Percentiles rank a stretch among this genome's conserved stretches.
These are phyloP conservation scores for Cladosporium sp. DNA, from an alignment of 2,329 filamentous ascomycete genomes.

Conservation along the genomic window DNA sequence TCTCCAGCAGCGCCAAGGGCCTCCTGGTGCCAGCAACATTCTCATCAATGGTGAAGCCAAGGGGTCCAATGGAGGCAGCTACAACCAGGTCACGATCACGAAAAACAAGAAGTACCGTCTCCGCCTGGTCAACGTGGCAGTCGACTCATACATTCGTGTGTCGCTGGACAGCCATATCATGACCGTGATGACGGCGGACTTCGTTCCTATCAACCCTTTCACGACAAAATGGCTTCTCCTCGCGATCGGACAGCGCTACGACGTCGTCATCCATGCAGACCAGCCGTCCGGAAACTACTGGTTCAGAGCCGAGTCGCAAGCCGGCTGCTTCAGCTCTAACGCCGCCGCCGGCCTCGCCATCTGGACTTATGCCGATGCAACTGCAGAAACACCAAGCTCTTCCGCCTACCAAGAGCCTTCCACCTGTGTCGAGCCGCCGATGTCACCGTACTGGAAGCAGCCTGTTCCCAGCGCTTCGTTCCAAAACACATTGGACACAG, in stretches of 20 bases:
- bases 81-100: slow-evolving; percentile 28
- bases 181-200: slow-evolving; percentile 41
- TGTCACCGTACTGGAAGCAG: slow-evolving; percentile 36
- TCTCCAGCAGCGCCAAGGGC: slow-evolving; percentile 30
- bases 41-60: slow-evolving; percentile 44
- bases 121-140: slow-evolving; percentile 47
- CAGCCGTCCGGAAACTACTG: slow-evolving; percentile 47
- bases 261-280: slow-evolving; percentile 49
- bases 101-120: slow-evolving; percentile 45
- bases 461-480: slow-evolving; percentile 40
- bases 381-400: slow-evolving; percentile 27
- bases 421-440: slow-evolving; percentile 34
- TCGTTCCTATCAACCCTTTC: slow-evolving; percentile 39
- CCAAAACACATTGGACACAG: slow-evolving; percentile 35
- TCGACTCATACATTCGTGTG: slow-evolving; percentile 47
- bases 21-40: slow-evolving; percentile 46
- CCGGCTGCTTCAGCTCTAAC: slow-evolving; percentile 38
- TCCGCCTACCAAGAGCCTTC: slow-evolving; percentile 29
- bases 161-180: slow-evolving; percentile 38
- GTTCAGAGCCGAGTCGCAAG: slow-evolving; percentile 45
- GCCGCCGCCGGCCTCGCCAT: slow-evolving; percentile 38
- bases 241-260: slow-evolving; percentile 49
- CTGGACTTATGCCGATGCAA: slow-evolving; percentile 37
- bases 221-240: slow-evolving; percentile 38
- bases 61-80: slow-evolving; percentile 38